A percentile compares a stretch with the other conserved stretches of the same genome.
Evolutionary conservation across 805 yeast species (phyloP).

Genomic region (Grigorovia humatica): DNA sequence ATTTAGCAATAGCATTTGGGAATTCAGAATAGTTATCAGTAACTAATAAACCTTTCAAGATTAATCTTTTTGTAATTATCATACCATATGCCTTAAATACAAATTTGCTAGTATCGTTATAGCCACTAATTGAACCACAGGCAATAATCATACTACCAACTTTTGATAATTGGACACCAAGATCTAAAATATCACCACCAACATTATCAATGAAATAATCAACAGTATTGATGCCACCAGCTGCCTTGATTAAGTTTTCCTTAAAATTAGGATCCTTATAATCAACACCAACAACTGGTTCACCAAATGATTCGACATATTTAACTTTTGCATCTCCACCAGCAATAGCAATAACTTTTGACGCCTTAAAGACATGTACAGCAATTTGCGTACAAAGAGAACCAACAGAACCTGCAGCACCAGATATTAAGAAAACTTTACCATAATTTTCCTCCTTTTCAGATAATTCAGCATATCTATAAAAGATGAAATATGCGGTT

Average conservation of each 20-base stretch:
- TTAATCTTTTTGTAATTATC: conserved; percentile 42
- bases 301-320: conserved; percentile 45
- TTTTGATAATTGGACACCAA: conserved; percentile 30
- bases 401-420: conserved; percentile 74
- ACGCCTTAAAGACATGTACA: conserved; percentile 40
- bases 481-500: conserved; percentile 51
- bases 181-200: conserved; percentile 49
- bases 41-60: conserved; percentile 44
- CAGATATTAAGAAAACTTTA: conserved; percentile 45
- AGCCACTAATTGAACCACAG: conserved; percentile 57
- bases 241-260: conserved; percentile 28
- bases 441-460: conserved; percentile 30
- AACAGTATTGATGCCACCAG: conserved; percentile 38
- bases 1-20: conserved; percentile 29
- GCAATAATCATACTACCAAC: conserved; percentile 39
- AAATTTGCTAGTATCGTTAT: conserved; percentile 34
- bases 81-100: conserved; percentile 32
- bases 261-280: conserved; percentile 37
- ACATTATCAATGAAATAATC: conserved; percentile 54
- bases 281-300: conserved; percentile 42
- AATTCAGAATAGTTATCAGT: conserved; percentile 33
- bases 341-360: conserved; percentile 50
- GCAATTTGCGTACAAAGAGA: conserved; percentile 49
- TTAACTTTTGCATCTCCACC: conserved; percentile 48
- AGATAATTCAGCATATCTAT: conserved; percentile 38